Conservation (phyloP, 306 rosid species). For the Dalbergia oliveri region DNA sequence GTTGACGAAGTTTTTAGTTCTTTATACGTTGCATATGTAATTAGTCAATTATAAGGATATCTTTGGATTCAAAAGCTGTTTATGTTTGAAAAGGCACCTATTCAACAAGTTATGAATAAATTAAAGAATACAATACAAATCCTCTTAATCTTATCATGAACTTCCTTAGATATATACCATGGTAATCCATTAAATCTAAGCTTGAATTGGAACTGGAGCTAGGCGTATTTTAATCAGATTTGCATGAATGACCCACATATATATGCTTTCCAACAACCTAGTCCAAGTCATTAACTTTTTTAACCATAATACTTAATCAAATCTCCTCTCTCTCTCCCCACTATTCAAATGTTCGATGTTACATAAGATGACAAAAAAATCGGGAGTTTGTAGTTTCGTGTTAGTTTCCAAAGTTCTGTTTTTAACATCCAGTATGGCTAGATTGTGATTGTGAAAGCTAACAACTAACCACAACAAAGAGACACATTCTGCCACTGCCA, state of each 20-base stretch:
- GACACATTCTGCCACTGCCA: constrained; percentile 39
- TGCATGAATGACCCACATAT: constrained; percentile 8
- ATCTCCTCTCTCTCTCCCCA: neutral
- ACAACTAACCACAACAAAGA: neutral
- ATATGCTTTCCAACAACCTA: constrained; percentile 6
- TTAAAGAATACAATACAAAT: constrained; percentile 6
- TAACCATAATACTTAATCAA: constrained; percentile 11
- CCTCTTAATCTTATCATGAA: neutral
- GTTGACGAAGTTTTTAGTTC: no score
- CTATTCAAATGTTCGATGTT: constrained; percentile 5
- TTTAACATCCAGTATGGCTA: constrained; percentile 2
- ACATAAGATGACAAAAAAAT: constrained; percentile 6
- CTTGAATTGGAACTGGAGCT: neutral
- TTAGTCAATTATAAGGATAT: no score
- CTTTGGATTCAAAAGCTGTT: no score
- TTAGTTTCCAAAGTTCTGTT: constrained; percentile 13
- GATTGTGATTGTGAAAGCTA: constrained; percentile 24
- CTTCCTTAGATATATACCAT: neutral
- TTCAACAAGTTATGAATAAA: constrained; percentile 20
- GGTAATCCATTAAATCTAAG: neutral
- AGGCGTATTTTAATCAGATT: neutral
- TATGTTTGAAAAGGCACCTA: neutral
- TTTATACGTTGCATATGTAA: no score
- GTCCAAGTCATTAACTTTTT: constrained; percentile 19
- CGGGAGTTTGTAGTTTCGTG: constrained; percentile 7